Percentiles rank a stretch among this genome's conserved stretches.
Evolutionary conservation across 352 stramenopile species (phyloP).

Genomic region (Sclerospora graminicola): DNA sequence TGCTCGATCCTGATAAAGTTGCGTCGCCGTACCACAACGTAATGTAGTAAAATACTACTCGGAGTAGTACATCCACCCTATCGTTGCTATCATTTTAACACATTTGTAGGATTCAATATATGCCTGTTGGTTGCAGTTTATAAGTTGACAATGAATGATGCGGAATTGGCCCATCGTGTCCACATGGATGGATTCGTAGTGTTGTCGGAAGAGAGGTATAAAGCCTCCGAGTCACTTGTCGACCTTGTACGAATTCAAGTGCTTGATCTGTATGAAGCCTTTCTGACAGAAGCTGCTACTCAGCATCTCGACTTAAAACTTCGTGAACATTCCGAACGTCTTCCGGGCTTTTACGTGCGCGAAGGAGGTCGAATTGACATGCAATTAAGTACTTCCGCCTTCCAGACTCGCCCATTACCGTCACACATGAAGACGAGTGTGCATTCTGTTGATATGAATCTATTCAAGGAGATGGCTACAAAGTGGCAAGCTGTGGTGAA

Average conservation of each 20-base stretch:
- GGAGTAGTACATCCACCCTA: background rate
- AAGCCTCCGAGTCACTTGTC: conserved; percentile 9
- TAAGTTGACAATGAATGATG: conserved; percentile 8
- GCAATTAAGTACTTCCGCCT: conserved; percentile 27
- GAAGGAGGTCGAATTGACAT: conserved; percentile 64
- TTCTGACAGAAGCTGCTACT: conserved; percentile 18
- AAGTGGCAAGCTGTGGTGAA: conserved; percentile 21
- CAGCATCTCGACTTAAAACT: conserved; percentile 25
- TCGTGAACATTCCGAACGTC: conserved; percentile 34
- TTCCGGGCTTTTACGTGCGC: conserved; percentile 62
- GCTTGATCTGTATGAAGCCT: conserved; percentile 25
- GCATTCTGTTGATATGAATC: conserved; percentile 16
- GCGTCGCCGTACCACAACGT: no score
- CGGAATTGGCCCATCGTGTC: conserved; percentile 14
- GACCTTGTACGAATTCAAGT: conserved; percentile 18
- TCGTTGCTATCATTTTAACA: conserved; percentile 7
- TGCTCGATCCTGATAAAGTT: no score
- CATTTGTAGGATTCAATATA: background rate
- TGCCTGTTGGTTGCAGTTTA: background rate
- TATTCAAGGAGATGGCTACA: conserved; percentile 22
- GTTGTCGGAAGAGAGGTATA: conserved; percentile 14
- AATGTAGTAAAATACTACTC: conserved; percentile 3
- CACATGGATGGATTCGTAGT: conserved; percentile 42
- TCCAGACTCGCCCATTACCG: conserved; percentile 8
- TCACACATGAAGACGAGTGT: background rate